Conservation (phyloP, 495 filamentous ascomycete genomes). For the Platismatia glauca region DNA sequence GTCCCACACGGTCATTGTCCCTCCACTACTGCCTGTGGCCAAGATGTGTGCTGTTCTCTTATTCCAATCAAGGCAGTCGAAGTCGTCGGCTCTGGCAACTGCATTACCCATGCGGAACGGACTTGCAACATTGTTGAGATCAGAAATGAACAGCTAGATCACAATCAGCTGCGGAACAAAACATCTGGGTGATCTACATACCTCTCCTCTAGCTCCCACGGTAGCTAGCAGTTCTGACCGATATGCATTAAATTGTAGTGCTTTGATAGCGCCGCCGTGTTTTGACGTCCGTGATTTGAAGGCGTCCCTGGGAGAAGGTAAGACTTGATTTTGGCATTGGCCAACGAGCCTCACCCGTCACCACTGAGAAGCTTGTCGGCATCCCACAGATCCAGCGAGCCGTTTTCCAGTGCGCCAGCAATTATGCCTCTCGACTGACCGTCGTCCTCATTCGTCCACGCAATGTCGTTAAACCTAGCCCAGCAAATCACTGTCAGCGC, state of each 20-base stretch:
- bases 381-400: constrained; percentile 92
- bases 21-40: constrained; percentile 86
- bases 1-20: constrained; percentile 98
- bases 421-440: constrained; percentile 75
- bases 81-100: constrained; percentile 82
- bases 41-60: constrained; percentile 95
- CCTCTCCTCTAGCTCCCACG: constrained; percentile 83
- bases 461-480: constrained; percentile 87
- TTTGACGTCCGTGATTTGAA: constrained; percentile 83
- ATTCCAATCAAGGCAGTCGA: constrained; percentile 96
- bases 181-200: neutral
- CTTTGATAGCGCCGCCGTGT: constrained; percentile 87
- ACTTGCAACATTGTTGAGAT: constrained; percentile 78
- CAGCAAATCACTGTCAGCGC: neutral
- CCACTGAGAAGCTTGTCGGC: constrained; percentile 72
- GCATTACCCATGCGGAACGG: constrained; percentile 82
- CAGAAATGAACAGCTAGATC: constrained; percentile 72
- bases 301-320: constrained; percentile 48
- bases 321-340: neutral
- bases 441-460: constrained; percentile 75
- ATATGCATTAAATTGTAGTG: constrained; percentile 96
- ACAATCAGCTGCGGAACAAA: neutral
- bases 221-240: constrained; percentile 86
- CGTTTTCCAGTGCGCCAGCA: constrained; percentile 92
- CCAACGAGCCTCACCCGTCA: constrained; percentile 35